Conservation (phyloP, 352 stramenopile genomes). For the Thalassiosira allenii region DNA sequence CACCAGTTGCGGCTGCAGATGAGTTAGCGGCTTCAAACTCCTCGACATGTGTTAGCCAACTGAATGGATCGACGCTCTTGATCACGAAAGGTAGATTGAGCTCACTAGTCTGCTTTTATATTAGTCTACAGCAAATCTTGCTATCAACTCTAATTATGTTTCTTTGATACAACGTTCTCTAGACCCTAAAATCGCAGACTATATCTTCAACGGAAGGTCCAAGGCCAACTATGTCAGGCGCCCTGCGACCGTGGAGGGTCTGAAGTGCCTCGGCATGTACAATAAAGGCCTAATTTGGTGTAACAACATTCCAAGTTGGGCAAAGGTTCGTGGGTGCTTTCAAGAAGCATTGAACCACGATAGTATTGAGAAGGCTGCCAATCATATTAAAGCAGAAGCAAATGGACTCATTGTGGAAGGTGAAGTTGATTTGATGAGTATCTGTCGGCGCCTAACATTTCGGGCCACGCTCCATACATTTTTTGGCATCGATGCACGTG, state of each 20-base stretch:
- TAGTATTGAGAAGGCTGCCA: constrained; percentile 22
- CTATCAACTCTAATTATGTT: no score
- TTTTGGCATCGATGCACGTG: constrained; percentile 35
- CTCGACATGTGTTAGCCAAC: constrained; percentile 23
- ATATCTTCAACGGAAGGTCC: constrained; percentile 20
- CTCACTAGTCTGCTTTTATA: no score
- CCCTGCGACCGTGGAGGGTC: constrained; percentile 16
- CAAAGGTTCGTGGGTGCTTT: constrained; percentile 27
- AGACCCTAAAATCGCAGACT: constrained; percentile 37
- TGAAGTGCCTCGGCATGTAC: constrained; percentile 39
- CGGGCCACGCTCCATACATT: constrained; percentile 28
- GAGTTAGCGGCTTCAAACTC: constrained; percentile 2
- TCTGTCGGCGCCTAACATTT: constrained; percentile 45
- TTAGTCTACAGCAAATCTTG: no score
- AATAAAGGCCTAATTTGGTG: constrained; percentile 48
- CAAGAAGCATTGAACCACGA: constrained; percentile 32
- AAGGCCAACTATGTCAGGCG: constrained; percentile 35
- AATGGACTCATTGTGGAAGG: constrained; percentile 23
- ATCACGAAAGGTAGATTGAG: constrained; percentile 30
- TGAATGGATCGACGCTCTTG: constrained; percentile 18
- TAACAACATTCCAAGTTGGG: constrained; percentile 28
- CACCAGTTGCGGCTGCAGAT: constrained; percentile 22
- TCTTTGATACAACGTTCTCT: background rate
- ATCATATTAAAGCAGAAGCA: constrained; percentile 7
- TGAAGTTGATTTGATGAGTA: constrained; percentile 32